Evolutionary conservation across 495 filamentous ascomycete genomes (phyloP).

Genomic region (Xylaria intraflava): DNA sequence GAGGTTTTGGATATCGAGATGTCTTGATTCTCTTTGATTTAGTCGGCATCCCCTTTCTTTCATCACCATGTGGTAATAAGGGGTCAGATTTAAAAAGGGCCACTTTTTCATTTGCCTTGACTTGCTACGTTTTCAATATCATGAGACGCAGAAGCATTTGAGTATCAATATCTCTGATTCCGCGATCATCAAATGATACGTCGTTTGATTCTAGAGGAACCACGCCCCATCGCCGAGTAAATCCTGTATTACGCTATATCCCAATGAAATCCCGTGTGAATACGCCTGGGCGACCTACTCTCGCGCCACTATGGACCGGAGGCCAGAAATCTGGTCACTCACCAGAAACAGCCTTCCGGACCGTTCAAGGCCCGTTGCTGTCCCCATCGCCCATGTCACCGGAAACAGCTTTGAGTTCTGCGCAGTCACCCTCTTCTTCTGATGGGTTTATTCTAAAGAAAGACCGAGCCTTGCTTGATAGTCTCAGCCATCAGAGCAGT

Average conservation of each 20-base stretch:
- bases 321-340: constrained; percentile 12
- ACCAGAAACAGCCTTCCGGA: constrained; percentile 15
- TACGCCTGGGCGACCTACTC: constrained; percentile 23
- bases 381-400: constrained; percentile 27
- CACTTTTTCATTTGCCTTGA: constrained; percentile 1
- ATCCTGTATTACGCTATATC: not conserved
- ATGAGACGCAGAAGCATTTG: not conserved
- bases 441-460: constrained; percentile 34
- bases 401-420: constrained; percentile 29
- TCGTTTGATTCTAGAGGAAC: not conserved
- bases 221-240: not conserved
- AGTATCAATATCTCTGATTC: not conserved
- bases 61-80: not conserved
- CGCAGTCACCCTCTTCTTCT: constrained; percentile 28
- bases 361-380: constrained; percentile 19
- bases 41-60: constrained; percentile 5
- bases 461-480: constrained; percentile 35
- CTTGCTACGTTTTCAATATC: constrained; percentile 4
- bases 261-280: constrained; percentile 24
- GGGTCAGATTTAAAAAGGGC: not conserved
- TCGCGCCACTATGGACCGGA: constrained; percentile 34
- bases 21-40: constrained; percentile 6
- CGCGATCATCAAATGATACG: not conserved
- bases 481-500: constrained; percentile 28
- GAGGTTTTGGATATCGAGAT: constrained; percentile 4